Base-by-base conservation (phyloP, 768 basidiomycete genomes). In the Mycena amicta region DNA sequence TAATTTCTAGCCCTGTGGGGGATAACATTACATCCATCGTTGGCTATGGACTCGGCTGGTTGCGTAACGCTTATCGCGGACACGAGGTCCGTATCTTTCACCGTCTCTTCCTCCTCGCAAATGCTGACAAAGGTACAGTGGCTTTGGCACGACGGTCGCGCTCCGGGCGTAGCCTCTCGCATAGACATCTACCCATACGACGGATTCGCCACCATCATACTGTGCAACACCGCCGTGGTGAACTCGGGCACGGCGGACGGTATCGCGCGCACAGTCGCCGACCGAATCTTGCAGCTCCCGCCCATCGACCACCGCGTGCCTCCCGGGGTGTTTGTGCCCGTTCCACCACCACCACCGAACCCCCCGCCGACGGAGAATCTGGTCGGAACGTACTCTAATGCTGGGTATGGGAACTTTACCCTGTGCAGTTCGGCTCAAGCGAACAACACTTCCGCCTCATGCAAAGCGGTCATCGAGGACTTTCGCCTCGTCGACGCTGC, bases 31-130 rank as follows among this genome's bases (percentile, higher is more conserved):
- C 61, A 0, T 76, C 78, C 0, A 62, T 77, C 37, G 13, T 37
- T 1, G 75, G 70, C 5, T 82, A 81, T 60, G 78, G 75, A 2
- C 61, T 78, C 64, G 80, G 81, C 5, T 81, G 80, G 79, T 27
- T 20, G 39, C 68, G 75, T 5, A 45, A 15, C 6, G 72, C 78
- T 1, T 78, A 77, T 52, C 68, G 66, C 2, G 80, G 75, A 0
- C 76, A 79, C 52, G 74, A 80, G 25, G 79, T 80, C 58, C 41
- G 68, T 47, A 23, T 25, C 49, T 33, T 18, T 29, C 20, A 16
- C n/a, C 11, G 2, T 55, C 33, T 47, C 31, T 6, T 5, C 2
- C n/a, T 28, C 4, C 43, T 18, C 11, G 20, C 39, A 12, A 20
- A 20, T 20, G 16, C 18, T 37, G 33, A 8, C 33, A 8, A 37